Percentiles rank a stretch among this genome's conserved stretches.
These are phyloP conservation scores for Haberlea rhodopensis DNA, from an alignment of 257 asterid genomes.

Conservation along the genomic window DNA sequence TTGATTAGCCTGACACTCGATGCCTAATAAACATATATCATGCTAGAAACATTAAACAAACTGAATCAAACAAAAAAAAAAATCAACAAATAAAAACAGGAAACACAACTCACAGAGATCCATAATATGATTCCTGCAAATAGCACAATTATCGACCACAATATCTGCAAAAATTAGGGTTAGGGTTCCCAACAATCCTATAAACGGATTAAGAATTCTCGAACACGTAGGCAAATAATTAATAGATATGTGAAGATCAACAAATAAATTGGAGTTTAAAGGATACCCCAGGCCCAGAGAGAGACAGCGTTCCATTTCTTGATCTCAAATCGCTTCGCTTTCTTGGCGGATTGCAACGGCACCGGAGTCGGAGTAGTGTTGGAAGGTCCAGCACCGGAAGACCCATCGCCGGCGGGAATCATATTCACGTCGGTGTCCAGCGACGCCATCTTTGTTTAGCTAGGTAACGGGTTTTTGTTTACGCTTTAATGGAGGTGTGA, in stretches of 20 bases:
- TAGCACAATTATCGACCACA: too few relatives aligned
- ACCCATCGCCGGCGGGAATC: conserved; percentile 75
- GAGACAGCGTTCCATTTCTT: conserved; percentile 92
- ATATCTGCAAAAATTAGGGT: conserved; percentile 38
- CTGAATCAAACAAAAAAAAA: too few relatives aligned
- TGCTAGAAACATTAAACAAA: too few relatives aligned
- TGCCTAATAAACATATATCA: too few relatives aligned
- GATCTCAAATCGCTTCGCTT: conserved; percentile 71
- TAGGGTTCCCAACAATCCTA: conserved; percentile 6
- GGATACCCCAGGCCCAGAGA: conserved; percentile 93
- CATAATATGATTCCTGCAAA: too few relatives aligned
- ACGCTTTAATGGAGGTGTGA: background rate
- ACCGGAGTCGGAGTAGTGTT: conserved; percentile 30
- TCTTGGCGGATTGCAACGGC: conserved; percentile 46
- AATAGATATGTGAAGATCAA: background rate
- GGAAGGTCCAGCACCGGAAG: conserved; percentile 44
- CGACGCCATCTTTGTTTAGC: conserved; percentile 53
- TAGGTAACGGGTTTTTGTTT: background rate
- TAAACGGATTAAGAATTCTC: conserved; percentile 14
- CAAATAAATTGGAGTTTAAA: conserved; percentile 23
- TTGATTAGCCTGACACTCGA: too few relatives aligned
- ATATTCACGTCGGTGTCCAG: conserved; percentile 63
- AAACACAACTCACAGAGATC: too few relatives aligned
- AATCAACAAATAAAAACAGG: too few relatives aligned
- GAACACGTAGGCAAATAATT: background rate